phyloP scores from a whole-genome alignment of 805 yeast genomes.

The Saccharomyces jurei region DNA sequence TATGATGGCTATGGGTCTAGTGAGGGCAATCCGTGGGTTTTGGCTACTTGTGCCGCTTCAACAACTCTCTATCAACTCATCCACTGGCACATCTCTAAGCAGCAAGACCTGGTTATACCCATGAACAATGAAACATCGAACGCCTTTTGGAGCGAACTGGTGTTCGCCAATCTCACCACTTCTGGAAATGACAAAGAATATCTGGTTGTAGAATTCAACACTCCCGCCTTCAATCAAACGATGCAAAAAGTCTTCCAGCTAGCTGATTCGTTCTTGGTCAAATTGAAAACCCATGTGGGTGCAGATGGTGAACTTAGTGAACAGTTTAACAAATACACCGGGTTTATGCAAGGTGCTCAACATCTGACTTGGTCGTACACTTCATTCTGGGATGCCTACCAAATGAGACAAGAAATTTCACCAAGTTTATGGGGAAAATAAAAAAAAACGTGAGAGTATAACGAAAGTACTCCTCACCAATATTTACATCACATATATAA shows the following conservation, averaged over 20 bases:
- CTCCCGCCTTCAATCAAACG: conserved; percentile 39
- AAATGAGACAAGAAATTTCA: conserved; percentile 41
- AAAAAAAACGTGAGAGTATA: neutral
- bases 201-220: conserved; percentile 13
- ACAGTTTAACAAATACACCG: conserved; percentile 74
- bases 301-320: conserved; percentile 71
- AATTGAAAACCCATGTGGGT: conserved; percentile 52
- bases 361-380: conserved; percentile 89
- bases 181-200: neutral
- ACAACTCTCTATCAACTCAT: conserved; percentile 53
- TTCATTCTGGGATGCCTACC: conserved; percentile 59
- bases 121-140: conserved; percentile 8
- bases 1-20: conserved; percentile 67
- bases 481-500: neutral
- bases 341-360: conserved; percentile 81
- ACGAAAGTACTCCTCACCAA: neutral
- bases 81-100: conserved; percentile 33
- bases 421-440: neutral
- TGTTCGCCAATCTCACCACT: neutral
- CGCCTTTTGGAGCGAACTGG: neutral
- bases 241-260: conserved; percentile 41
- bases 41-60: conserved; percentile 63
- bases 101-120: conserved; percentile 39
- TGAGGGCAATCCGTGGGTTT: conserved; percentile 93
- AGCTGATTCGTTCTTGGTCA: conserved; percentile 60